Conservation (phyloP, 148 eudicot species). For the Cornus controversa region DNA sequence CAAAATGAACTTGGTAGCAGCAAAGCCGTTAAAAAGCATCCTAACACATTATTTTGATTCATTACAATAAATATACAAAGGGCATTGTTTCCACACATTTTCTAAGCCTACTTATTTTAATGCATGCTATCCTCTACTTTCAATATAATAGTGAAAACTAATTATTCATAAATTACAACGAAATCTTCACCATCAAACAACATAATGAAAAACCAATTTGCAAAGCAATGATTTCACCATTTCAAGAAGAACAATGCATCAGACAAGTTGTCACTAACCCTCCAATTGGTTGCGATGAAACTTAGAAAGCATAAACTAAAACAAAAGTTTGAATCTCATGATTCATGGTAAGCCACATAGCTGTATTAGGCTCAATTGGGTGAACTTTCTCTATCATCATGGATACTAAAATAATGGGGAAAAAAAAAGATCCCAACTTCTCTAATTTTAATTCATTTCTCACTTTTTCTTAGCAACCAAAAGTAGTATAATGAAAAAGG, state of each 20-base stretch:
- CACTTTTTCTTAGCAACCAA: conserved; percentile 10
- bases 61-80: neutral
- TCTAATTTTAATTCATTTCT: neutral
- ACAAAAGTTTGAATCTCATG: neutral
- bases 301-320: neutral
- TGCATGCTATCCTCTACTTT: neutral
- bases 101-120: neutral
- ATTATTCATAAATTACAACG: neutral
- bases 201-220: neutral
- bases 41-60: no score
- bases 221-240: neutral
- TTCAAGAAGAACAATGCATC: neutral
- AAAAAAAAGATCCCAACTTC: neutral
- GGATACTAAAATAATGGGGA: neutral
- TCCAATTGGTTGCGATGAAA: neutral
- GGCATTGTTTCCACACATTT: no score
- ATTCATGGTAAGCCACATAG: neutral
- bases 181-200: neutral
- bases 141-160: no score
- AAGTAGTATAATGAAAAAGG: neutral
- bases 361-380: neutral
- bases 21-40: neutral
- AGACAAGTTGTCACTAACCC: neutral
- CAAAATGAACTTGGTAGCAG: neutral
- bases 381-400: neutral